Conservation (phyloP, 192 early-diverging fungal genomes). For the Backusella liffmaniae region DNA sequence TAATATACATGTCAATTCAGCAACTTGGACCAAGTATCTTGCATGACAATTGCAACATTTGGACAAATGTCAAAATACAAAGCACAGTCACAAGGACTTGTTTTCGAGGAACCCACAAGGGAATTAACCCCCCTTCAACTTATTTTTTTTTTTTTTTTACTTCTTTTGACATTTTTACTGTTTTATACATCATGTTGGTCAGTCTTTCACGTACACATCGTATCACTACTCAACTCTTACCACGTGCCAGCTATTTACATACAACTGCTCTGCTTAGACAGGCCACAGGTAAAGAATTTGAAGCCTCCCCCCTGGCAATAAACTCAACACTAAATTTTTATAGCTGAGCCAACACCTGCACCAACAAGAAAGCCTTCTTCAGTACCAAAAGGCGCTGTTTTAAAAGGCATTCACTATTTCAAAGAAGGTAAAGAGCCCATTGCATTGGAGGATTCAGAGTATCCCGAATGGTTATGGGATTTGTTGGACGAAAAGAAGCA, state of each 20-base stretch:
- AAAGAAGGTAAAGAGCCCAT: constrained; percentile 84
- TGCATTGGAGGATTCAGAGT: constrained; percentile 79
- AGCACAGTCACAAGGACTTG: not conserved
- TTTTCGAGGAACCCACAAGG: not conserved
- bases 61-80: not conserved
- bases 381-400: constrained; percentile 68
- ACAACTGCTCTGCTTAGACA: not conserved
- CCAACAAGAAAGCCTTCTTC: constrained; percentile 43
- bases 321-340: not conserved
- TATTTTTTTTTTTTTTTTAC: not conserved
- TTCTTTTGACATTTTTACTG: not conserved
- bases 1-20: not conserved
- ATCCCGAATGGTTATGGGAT: constrained; percentile 95
- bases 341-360: not conserved
- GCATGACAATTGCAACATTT: not conserved
- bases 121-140: not conserved
- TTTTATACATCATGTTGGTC: constrained; percentile 7
- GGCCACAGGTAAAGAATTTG: not conserved
- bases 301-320: not conserved
- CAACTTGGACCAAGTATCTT: not conserved
- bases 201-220: constrained; percentile 2
- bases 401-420: constrained; percentile 86
- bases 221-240: constrained; percentile 3
- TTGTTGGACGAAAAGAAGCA: constrained; percentile 60
- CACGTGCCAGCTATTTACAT: constrained; percentile 12